These are phyloP conservation scores for Salinomyces thailandicus DNA, from an alignment of 2,329 filamentous ascomycete genomes.

Conservation along the genomic window DNA sequence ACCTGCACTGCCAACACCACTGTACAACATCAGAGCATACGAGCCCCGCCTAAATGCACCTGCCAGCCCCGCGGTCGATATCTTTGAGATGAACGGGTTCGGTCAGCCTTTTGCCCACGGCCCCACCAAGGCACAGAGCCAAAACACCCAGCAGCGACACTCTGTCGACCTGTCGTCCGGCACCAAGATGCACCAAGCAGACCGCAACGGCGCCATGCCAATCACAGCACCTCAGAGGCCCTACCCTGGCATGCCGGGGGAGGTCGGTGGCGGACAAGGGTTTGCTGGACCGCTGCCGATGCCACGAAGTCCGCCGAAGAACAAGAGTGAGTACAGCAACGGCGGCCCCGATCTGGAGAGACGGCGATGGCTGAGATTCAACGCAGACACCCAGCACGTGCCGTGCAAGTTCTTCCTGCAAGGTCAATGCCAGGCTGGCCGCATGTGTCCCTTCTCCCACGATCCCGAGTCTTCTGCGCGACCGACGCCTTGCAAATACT, in stretches of 20 bases:
- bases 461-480: slow-evolving; percentile 76
- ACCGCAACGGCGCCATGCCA: slow-evolving; percentile 21
- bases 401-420: slow-evolving; percentile 99
- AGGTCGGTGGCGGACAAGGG: slow-evolving; percentile 4
- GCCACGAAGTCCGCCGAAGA: slow-evolving; percentile 39
- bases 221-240: slow-evolving; percentile 13
- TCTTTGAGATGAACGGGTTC: slow-evolving; percentile 3
- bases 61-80: slow-evolving; percentile 1
- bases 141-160: slow-evolving; percentile 1
- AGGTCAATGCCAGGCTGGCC: slow-evolving; percentile 89
- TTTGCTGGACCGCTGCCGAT: slow-evolving; percentile 18
- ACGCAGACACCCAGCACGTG: slow-evolving; percentile 81
- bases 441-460: slow-evolving; percentile 92
- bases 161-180: slow-evolving; percentile 4
- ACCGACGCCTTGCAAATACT: slow-evolving; percentile 92
- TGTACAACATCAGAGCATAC: slow-evolving; percentile 5
- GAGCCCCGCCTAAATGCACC: slow-evolving; percentile 3
- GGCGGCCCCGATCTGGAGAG: not conserved
- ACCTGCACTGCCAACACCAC: slow-evolving; percentile 3
- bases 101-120: slow-evolving; percentile 1
- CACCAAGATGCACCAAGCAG: slow-evolving; percentile 1
- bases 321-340: slow-evolving; percentile 33
- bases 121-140: not conserved
- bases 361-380: slow-evolving; percentile 6
- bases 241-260: slow-evolving; percentile 11